phyloP scores from a whole-genome alignment of 305 asterid species.

The Plantago rigida region DNA sequence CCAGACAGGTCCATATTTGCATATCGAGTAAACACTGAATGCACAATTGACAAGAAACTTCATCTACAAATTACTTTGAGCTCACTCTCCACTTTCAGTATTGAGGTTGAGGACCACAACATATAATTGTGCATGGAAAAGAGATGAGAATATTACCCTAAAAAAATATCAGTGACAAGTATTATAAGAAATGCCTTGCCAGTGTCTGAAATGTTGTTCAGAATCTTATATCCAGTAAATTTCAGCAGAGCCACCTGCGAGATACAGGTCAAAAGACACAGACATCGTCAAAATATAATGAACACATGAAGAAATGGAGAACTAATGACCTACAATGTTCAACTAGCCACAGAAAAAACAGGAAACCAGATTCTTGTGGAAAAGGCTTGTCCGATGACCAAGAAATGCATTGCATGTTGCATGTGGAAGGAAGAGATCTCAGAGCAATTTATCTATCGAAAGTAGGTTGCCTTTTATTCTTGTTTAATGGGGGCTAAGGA shows the following conservation, averaged over 20 bases:
- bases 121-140: conserved; percentile 10
- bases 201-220: conserved; percentile 76
- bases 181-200: conserved; percentile 89
- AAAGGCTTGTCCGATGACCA: no score
- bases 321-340: neutral
- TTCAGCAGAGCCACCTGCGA: conserved; percentile 75
- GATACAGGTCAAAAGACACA: neutral
- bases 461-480: no score
- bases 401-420: no score
- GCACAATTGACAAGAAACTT: neutral
- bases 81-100: neutral
- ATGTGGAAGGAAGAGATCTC: no score
- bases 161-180: conserved; percentile 75
- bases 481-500: no score
- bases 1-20: no score
- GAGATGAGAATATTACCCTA: conserved; percentile 48
- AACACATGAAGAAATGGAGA: conserved; percentile 11
- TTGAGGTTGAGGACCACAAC: neutral
- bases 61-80: neutral
- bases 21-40: no score
- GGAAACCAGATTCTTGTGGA: no score
- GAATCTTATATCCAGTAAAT: conserved; percentile 80
- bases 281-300: conserved; percentile 20
- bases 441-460: no score
- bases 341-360: no score